Percentiles rank a stretch among this genome's conserved stretches.
phyloP scores from a whole-genome alignment of 192 early-diverging fungal genomes.

The Podila epicladia region DNA sequence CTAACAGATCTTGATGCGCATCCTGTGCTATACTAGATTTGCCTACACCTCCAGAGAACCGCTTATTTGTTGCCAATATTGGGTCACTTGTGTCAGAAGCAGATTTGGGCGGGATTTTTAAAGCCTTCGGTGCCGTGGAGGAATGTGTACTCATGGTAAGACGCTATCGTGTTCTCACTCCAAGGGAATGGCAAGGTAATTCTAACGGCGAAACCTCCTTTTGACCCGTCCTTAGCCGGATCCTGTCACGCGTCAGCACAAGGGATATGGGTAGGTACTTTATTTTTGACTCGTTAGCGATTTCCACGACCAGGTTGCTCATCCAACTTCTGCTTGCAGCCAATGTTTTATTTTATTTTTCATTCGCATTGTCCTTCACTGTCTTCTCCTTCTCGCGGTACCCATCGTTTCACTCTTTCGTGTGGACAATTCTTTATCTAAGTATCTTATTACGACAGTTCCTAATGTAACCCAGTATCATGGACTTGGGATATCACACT shows the following conservation, averaged over 20 bases:
- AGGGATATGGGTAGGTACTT: slow-evolving; percentile 79
- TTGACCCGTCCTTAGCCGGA: slow-evolving; percentile 64
- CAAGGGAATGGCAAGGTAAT: background rate
- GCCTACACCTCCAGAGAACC: slow-evolving; percentile 67
- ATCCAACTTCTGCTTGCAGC: background rate
- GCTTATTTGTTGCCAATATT: slow-evolving; percentile 89
- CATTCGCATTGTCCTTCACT: background rate
- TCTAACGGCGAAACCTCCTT: background rate
- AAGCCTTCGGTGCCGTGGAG: slow-evolving; percentile 82
- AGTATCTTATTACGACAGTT: too few species aligned
- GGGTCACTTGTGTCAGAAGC: slow-evolving; percentile 79
- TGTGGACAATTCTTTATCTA: background rate
- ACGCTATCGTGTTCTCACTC: background rate
- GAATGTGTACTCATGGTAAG: slow-evolving; percentile 75
- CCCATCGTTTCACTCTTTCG: background rate
- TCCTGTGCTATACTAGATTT: slow-evolving; percentile 40
- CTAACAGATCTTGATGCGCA: background rate
- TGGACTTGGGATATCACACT: too few species aligned
- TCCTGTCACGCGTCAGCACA: slow-evolving; percentile 73
- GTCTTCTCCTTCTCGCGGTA: slow-evolving; percentile 6
- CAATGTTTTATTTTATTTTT: slow-evolving; percentile 7
- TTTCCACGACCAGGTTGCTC: too few species aligned
- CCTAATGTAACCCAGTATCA: too few species aligned
- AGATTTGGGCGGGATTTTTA: slow-evolving; percentile 81
- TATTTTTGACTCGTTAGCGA: too few species aligned